Evolutionary conservation across 306 rosid genomes (phyloP), one percentile per base, ranked within the genome.

Genomic region (Begonia masoniana): DNA sequence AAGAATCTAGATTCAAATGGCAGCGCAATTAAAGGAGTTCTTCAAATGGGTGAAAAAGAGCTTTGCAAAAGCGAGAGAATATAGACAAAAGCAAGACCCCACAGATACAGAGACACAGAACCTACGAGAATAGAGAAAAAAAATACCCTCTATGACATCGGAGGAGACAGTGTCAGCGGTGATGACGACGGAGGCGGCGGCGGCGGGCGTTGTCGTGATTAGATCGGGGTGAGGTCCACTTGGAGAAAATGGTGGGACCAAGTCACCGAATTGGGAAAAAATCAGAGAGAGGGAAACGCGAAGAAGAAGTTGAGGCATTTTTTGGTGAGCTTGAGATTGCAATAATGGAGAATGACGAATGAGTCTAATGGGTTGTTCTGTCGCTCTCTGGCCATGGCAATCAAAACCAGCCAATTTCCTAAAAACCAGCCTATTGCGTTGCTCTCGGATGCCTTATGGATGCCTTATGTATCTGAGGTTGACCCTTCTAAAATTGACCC

Each of bases 401-500:
- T 60, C 50, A 64, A 67, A 69, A 60, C 84, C 95, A 60, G 64
- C 54, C 79, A 68, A 61, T 65, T 56, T 47, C 86, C 93, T 67
- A 54, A 55, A 13, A 55, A 72, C 54, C 41, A 47, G 95, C 77
- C 83, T 74, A 66, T 13, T 58, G 41, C 78, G 71, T 73, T 64
- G 88, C 76, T 56, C 55, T 60, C 74, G 58, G 31, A n/a, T 26
- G 0, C 16, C 19, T 50, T 50, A 14, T 31, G 58, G 31, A n/a
- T 26, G 0, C 16, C 19, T 50, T 50, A 14, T 31, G 21, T 50
- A 3, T 50, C 17, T n/a, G 11, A 50, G 23, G 5, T 16, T 13
- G 21, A 50, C 21, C 53, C 53, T 31, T 31, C 39, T 31, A 31
- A 31, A 31, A 31, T 31, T 31, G 39, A 31, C 39, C 8, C 39